A percentile compares a stretch with the other conserved stretches of the same genome.
These are phyloP conservation scores for Phytophthora tubulina DNA, from an alignment of 352 stramenopile species.

Conservation along the genomic window DNA sequence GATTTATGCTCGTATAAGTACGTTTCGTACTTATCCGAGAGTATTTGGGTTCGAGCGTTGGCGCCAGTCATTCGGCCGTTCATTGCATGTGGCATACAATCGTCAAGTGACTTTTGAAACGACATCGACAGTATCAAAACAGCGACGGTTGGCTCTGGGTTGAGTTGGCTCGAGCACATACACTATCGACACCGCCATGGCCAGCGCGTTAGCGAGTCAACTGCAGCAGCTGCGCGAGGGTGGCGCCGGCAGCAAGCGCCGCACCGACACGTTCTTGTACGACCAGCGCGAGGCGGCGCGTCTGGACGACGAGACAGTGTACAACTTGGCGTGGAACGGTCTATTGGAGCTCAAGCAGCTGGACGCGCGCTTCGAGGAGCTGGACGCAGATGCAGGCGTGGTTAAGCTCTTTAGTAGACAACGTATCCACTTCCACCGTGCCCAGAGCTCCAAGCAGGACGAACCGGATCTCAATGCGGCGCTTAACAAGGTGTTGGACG, in stretches of 20 bases:
- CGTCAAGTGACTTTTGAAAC: constrained; percentile 35
- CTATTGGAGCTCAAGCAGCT: constrained; percentile 83
- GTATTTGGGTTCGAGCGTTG: constrained; percentile 24
- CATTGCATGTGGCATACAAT: constrained; percentile 49
- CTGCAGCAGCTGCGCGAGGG: constrained; percentile 84
- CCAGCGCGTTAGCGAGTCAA: constrained; percentile 77
- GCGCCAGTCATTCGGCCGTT: constrained; percentile 34
- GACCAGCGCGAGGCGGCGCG: constrained; percentile 82
- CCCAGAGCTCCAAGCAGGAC: constrained; percentile 67
- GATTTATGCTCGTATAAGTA: neutral
- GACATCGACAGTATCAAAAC: constrained; percentile 37
- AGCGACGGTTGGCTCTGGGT: constrained; percentile 31
- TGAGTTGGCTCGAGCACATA: constrained; percentile 22
- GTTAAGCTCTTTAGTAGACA: constrained; percentile 75
- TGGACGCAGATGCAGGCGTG: constrained; percentile 62
- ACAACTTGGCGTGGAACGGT: constrained; percentile 88
- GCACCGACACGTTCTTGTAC: constrained; percentile 88
- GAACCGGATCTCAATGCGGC: constrained; percentile 73
- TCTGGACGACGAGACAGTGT: constrained; percentile 87
- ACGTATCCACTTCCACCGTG: constrained; percentile 85
- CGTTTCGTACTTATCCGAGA: neutral
- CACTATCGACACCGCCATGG: constrained; percentile 46
- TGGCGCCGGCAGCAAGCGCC: constrained; percentile 83
- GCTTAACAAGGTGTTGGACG: constrained; percentile 77
- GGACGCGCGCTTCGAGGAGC: constrained; percentile 75